phyloP scores from a whole-genome alignment of 805 yeast genomes.

The Hanseniaspora vineae region DNA sequence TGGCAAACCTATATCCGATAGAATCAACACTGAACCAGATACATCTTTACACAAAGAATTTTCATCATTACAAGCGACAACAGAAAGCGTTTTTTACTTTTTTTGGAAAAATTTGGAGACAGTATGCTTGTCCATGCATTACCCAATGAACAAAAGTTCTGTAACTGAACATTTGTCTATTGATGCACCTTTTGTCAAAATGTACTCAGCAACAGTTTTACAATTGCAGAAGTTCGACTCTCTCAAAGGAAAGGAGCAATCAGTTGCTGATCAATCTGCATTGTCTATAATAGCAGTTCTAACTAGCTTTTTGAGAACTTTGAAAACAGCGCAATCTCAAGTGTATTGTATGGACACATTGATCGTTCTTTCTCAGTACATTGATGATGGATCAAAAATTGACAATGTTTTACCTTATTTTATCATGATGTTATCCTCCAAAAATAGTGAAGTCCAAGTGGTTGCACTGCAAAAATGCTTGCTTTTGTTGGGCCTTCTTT shows the following conservation, averaged over 20 bases:
- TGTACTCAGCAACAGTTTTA: not conserved
- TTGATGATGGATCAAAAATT: constrained; percentile 71
- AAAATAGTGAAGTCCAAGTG: constrained; percentile 48
- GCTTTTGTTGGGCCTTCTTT: constrained; percentile 52
- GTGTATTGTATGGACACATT: constrained; percentile 61
- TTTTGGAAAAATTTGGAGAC: not conserved
- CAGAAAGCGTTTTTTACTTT: too few species aligned
- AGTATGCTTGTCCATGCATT: constrained; percentile 15
- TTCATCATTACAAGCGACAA: too few species aligned
- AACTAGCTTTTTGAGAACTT: constrained; percentile 15
- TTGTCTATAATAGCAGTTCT: constrained; percentile 17
- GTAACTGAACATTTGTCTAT: not conserved
- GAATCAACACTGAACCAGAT: too few species aligned
- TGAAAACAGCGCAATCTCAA: constrained; percentile 11
- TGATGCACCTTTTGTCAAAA: not conserved
- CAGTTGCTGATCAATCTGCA: constrained; percentile 16
- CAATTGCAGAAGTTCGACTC: not conserved
- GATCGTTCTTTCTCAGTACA: constrained; percentile 58
- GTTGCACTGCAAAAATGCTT: constrained; percentile 53
- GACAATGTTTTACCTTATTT: constrained; percentile 80
- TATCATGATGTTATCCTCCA: constrained; percentile 19
- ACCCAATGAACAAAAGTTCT: constrained; percentile 6
- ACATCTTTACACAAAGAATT: too few species aligned
- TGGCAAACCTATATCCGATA: too few species aligned
- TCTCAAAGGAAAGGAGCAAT: not conserved